These are phyloP conservation scores for Choanephora cucurbitarum DNA, from an alignment of 371 early-diverging fungal genomes.

Conservation along the genomic window DNA sequence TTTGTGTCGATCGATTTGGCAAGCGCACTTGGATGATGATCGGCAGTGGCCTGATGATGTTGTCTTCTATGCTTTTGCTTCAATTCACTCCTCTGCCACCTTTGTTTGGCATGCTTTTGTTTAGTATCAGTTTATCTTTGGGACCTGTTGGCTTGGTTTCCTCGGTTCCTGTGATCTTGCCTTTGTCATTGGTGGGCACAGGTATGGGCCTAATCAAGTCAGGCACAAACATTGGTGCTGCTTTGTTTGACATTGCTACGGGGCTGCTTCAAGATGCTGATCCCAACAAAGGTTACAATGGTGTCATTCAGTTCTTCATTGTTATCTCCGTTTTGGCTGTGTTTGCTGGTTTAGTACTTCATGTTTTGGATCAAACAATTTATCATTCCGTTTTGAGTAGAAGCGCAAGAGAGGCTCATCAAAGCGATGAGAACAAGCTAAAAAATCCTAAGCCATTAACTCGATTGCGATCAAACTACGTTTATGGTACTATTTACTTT, in stretches of 20 bases:
- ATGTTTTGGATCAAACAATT: constrained; percentile 41
- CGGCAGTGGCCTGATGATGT: constrained; percentile 47
- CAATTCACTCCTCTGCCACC: constrained; percentile 56
- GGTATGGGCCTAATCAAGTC: constrained; percentile 73
- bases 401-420: constrained; percentile 13
- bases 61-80: constrained; percentile 53
- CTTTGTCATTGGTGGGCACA: constrained; percentile 62
- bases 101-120: constrained; percentile 63
- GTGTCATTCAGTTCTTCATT: constrained; percentile 61
- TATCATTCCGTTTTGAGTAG: constrained; percentile 42
- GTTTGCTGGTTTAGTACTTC: constrained; percentile 42
- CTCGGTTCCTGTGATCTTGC: constrained; percentile 65
- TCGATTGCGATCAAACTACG: constrained; percentile 31
- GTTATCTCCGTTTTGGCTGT: constrained; percentile 44
- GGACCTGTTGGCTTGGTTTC: constrained; percentile 73
- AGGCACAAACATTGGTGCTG: constrained; percentile 63
- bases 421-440: constrained; percentile 16
- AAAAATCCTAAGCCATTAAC: constrained; percentile 2
- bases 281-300: constrained; percentile 48
- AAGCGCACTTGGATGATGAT: constrained; percentile 62
- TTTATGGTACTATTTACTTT: constrained; percentile 43
- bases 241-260: constrained; percentile 68
- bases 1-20: constrained; percentile 63
- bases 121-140: constrained; percentile 65
- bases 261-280: constrained; percentile 66